Base-by-base conservation (phyloP, 2,329 filamentous ascomycete species). In the Colletotrichum sp. region DNA sequence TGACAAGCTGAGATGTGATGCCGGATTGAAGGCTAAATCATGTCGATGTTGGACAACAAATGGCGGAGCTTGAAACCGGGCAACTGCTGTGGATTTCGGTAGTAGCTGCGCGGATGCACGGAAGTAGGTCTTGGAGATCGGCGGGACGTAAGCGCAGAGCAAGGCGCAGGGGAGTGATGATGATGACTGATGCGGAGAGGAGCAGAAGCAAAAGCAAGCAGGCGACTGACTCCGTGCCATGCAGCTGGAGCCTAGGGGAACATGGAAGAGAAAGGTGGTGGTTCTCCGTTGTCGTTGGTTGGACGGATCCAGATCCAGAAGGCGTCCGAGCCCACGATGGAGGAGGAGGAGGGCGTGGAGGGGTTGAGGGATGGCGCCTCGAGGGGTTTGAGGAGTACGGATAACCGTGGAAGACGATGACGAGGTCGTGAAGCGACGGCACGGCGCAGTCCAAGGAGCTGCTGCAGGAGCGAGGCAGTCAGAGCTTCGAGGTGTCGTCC, bases 201-300 rank as follows among this genome's bases (percentile, higher is more conserved):
- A 48, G 38, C 38, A 48, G 38, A 48, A 48, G 38, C 38, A 66
- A 69, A 74, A 59, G 61, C 62, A 71, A 65, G 67, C 28, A 55
- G 30, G 63, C 52, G 63, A 74, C 70, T 69, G 73, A 74, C 70
- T 69, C 73, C 52, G 66, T 75, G 36, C 63, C 58, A 64, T 74
- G 71, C 73, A 75, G 70, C 64, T 38, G 65, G 65, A 36, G 59
- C 70, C 56, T 13, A 58, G 63, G 32, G 52, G 36, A 38, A 38
- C 36, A 38, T 38, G 36, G 16, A 38, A 38, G 36, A 9, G 16
- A 38, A 18, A 38, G 16, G 36, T 52, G 43, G 43, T 52, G 43
- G 43, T 52, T 52, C 43, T 52, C n/a, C 43, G 12, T 55, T 26
- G 62, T 62, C 43, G 55, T 72, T 62, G 69, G 73, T 62, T 62